Conservation (phyloP, 2,329 filamentous ascomycete species). For the Alternaria novae-zelandiae region DNA sequence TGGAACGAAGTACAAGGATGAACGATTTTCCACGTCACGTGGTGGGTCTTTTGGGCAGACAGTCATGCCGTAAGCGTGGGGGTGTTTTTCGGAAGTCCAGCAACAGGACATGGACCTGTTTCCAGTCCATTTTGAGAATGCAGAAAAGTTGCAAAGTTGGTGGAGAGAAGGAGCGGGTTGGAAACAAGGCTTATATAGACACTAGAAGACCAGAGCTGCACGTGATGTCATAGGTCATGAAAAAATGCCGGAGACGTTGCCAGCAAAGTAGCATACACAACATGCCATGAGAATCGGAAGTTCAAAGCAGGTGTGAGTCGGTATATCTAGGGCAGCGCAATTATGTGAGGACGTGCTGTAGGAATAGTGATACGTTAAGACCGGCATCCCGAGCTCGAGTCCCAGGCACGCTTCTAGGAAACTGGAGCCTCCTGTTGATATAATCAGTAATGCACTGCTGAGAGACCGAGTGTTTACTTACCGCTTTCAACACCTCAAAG, state of each 20-base stretch:
- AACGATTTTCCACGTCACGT: no score
- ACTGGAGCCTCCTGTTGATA: slow-evolving; percentile 3
- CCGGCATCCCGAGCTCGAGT: not conserved
- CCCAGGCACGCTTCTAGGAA: slow-evolving; percentile 1
- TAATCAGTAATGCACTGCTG: not conserved
- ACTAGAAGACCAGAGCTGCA: not conserved
- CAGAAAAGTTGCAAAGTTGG: not conserved
- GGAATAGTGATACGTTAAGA: not conserved
- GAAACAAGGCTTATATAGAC: not conserved
- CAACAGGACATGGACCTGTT: no score
- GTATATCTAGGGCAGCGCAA: not conserved
- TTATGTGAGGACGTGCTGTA: not conserved
- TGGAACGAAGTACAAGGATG: no score
- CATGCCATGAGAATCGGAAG: rapidly evolving
- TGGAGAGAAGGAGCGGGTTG: no score
- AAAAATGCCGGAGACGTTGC: rapidly evolving
- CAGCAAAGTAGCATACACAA: not conserved
- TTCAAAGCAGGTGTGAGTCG: rapidly evolving
- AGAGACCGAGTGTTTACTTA: not conserved
- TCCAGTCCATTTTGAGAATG: not conserved
- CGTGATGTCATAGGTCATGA: not conserved
- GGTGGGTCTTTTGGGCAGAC: no score
- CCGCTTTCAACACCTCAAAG: slow-evolving; percentile 15
- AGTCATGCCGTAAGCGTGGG: no score
- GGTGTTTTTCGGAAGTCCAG: no score